Base-by-base conservation (phyloP, 1,139 yeast genomes). In the Yamadazyma aaseri region DNA sequence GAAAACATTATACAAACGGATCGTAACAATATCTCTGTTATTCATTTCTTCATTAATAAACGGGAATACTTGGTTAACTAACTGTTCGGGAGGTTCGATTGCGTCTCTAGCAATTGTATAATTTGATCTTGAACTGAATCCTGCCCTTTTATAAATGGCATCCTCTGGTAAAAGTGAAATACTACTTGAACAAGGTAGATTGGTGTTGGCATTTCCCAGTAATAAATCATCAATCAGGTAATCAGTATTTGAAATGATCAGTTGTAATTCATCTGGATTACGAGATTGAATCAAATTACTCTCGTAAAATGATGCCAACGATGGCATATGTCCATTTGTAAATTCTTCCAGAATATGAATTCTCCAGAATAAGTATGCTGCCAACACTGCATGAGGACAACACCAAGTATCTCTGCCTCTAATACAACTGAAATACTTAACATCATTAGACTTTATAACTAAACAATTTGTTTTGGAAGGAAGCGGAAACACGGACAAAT, bases 361-460 rank as follows among this genome's bases (percentile, higher is more conserved):
- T 23, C 66, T 32, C 25, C 51, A 43, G 31, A 62, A 63, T 17
- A 63, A 47, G 35, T 62, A 63, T 10, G 56, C 47, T 2, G 63
- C 51, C 4, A 63, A 37, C 1, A 63, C 55, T 9, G 58, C 45
- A 34, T 56, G 63, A 8, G 63, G 60, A 41, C 70, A 63, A 29
- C 50, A 45, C 41, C 60, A 63, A 18, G 60, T 49, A 36, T 49
- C 44, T 34, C 44, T 50, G 32, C 56, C 53, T 31, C 68, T 47
- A 16, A 61, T 42, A 27, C 61, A 53, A 1, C 58, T 63, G 32
- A 46, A 47, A 34, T 38, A 56, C 6, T 11, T 11, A 6, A 7
- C 25, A 11, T 22, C 13, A 18, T 18, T 18, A 7, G 20, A 18
- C n/a, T 22, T 22, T 6, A 10, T 10, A 6, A 22, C 25, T 26